Conservation (phyloP, 257 asterid species). For the Solanum etuberosum region DNA sequence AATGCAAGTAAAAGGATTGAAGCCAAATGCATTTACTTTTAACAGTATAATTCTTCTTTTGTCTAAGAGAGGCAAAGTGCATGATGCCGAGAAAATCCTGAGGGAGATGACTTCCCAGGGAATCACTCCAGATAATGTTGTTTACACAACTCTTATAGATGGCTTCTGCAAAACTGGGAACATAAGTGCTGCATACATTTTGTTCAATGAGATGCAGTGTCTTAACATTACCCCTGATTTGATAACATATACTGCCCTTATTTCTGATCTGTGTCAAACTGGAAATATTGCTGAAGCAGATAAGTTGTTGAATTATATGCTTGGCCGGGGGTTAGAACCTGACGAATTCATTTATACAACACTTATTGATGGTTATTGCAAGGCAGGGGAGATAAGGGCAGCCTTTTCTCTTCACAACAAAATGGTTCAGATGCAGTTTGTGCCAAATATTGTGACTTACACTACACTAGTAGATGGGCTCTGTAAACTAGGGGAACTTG, state of each 20-base stretch:
- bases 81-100: conserved; percentile 60
- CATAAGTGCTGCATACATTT: conserved; percentile 38
- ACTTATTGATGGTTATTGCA: conserved; percentile 82
- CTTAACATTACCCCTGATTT: conserved; percentile 48
- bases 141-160: conserved; percentile 76
- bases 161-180: conserved; percentile 64
- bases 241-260: conserved; percentile 58
- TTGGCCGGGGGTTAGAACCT: conserved; percentile 46
- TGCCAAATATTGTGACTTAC: conserved; percentile 80
- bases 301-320: conserved; percentile 56
- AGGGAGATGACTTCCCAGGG: conserved; percentile 70
- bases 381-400: conserved; percentile 44
- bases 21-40: conserved; percentile 65
- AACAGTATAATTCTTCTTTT: conserved; percentile 60
- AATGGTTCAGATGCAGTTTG: conserved; percentile 54
- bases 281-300: conserved; percentile 69
- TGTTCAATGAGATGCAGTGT: conserved; percentile 64
- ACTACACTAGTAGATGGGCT: conserved; percentile 92
- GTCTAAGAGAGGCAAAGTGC: conserved; percentile 52
- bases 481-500: conserved; percentile 80
- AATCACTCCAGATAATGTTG: conserved; percentile 57
- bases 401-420: conserved; percentile 85
- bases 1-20: conserved; percentile 57
- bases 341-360: conserved; percentile 81
- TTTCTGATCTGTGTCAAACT: conserved; percentile 57